Conservation (phyloP, 495 filamentous ascomycete species). For the Xylaria longipes region DNA sequence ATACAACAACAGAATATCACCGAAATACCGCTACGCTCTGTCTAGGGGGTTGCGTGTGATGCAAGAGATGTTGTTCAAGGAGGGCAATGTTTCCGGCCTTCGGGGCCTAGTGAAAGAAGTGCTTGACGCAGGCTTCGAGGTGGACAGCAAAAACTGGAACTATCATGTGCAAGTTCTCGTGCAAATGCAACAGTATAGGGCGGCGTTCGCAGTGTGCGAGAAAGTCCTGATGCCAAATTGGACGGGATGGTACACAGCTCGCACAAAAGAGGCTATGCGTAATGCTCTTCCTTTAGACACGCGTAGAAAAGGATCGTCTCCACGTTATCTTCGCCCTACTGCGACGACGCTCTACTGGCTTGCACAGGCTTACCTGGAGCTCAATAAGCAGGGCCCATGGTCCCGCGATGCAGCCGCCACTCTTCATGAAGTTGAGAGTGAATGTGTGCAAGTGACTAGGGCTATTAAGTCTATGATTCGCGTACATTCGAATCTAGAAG, state of each 20-base stretch:
- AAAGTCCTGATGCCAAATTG: slow-evolving; percentile 74
- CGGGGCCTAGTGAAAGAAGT: slow-evolving; percentile 58
- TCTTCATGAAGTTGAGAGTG: slow-evolving; percentile 34
- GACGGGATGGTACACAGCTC: slow-evolving; percentile 66
- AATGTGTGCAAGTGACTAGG: slow-evolving; percentile 38
- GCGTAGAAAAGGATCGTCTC: slow-evolving; percentile 41
- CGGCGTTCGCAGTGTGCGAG: slow-evolving; percentile 75
- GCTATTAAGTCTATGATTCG: slow-evolving; percentile 46
- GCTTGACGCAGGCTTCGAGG: slow-evolving; percentile 64
- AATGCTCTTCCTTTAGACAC: slow-evolving; percentile 43
- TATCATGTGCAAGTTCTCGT: slow-evolving; percentile 60
- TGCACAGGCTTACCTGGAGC: slow-evolving; percentile 46
- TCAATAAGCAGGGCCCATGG: slow-evolving; percentile 45
- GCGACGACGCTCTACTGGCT: slow-evolving; percentile 49
- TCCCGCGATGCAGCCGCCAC: slow-evolving; percentile 37
- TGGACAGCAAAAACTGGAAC: slow-evolving; percentile 71
- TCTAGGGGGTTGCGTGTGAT: slow-evolving; percentile 64
- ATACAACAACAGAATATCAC: slow-evolving; percentile 49
- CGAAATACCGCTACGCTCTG: slow-evolving; percentile 64
- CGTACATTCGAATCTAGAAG: slow-evolving; percentile 35
- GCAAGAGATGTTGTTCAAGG: slow-evolving; percentile 60
- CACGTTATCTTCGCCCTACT: slow-evolving; percentile 44
- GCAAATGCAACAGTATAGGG: slow-evolving; percentile 43
- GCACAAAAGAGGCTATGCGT: slow-evolving; percentile 27
- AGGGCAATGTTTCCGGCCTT: slow-evolving; percentile 55